phyloP scores from a whole-genome alignment of 2,329 filamentous ascomycete genomes.

The Xylaria sp. region DNA sequence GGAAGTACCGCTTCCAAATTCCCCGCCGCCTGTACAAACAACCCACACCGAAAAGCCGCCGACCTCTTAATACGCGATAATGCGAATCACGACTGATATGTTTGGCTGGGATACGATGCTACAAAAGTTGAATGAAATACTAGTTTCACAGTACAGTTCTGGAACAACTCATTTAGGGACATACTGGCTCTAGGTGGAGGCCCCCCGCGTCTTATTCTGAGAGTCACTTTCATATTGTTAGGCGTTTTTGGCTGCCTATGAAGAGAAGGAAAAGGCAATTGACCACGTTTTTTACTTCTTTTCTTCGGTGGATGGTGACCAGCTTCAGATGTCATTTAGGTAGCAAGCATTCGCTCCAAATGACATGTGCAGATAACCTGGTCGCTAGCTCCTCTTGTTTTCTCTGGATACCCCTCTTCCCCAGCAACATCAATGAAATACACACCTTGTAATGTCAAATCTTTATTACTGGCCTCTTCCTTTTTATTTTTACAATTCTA shows the following conservation, averaged over 20 bases:
- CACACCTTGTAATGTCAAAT: conserved; percentile 43
- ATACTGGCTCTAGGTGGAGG: background rate
- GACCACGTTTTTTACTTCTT: conserved; percentile 23
- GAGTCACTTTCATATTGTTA: conserved; percentile 22
- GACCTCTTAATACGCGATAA: conserved; percentile 42
- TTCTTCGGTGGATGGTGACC: conserved; percentile 26
- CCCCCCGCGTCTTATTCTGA: conserved; percentile 11
- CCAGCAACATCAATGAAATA: conserved; percentile 35
- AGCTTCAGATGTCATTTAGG: conserved; percentile 19
- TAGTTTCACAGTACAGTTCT: conserved; percentile 20
- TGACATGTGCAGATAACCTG: conserved; percentile 21
- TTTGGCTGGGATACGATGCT: conserved; percentile 28
- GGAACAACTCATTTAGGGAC: conserved; percentile 9
- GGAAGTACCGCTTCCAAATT: conserved; percentile 46
- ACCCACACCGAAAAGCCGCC: conserved; percentile 45
- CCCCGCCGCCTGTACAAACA: conserved; percentile 45
- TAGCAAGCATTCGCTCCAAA: conserved; percentile 9
- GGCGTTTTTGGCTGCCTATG: conserved; percentile 28
- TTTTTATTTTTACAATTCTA: conserved; percentile 35
- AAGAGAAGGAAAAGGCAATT: conserved; percentile 29
- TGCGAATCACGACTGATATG: conserved; percentile 33
- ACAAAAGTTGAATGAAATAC: conserved; percentile 24
- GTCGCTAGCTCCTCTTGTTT: conserved; percentile 15
- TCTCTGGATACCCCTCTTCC: conserved; percentile 46
- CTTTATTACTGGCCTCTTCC: conserved; percentile 21